Conservation (phyloP, 345 rosid genomes). For the Chamaenerion angustifolium region DNA sequence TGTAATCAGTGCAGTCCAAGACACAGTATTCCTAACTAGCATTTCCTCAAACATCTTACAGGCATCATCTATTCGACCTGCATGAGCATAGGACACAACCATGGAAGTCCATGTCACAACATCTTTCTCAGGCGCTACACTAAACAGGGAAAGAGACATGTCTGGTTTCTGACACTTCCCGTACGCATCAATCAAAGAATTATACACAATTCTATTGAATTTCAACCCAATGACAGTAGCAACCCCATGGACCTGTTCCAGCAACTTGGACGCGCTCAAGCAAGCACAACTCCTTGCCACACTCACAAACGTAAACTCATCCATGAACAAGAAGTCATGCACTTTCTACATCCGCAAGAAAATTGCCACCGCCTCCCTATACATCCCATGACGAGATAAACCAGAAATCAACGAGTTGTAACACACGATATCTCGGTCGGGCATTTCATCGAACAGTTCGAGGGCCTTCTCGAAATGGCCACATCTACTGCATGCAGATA, state of each 20-base stretch:
- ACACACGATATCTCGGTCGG: constrained; percentile 22
- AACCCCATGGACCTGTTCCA: constrained; percentile 25
- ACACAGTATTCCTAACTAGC: constrained; percentile 21
- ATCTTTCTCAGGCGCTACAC: constrained; percentile 22
- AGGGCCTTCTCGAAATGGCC: constrained; percentile 18
- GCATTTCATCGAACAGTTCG: constrained; percentile 30
- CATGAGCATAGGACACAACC: constrained; percentile 22
- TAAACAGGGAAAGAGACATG: constrained; percentile 13
- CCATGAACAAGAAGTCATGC: constrained; percentile 10
- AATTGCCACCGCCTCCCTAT: constrained; percentile 15
- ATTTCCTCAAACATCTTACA: constrained; percentile 16
- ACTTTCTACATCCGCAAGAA: constrained; percentile 18
- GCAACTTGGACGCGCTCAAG: constrained; percentile 14
- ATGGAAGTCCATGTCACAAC: constrained; percentile 39
- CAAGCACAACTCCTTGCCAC: constrained; percentile 29
- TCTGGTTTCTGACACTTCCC: constrained; percentile 30
- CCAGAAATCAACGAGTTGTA: constrained; percentile 34
- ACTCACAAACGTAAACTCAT: constrained; percentile 24
- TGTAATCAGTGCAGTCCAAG: constrained; percentile 32
- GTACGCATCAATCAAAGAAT: constrained; percentile 33
- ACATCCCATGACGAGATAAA: constrained; percentile 22
- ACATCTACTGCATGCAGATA: constrained; percentile 2
- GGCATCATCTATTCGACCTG: constrained; percentile 24
- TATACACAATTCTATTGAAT: constrained; percentile 17
- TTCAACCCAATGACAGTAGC: constrained; percentile 20